Evolutionary conservation across 2,329 filamentous ascomycete species (phyloP).

Genomic region (Microdochium nivale): DNA sequence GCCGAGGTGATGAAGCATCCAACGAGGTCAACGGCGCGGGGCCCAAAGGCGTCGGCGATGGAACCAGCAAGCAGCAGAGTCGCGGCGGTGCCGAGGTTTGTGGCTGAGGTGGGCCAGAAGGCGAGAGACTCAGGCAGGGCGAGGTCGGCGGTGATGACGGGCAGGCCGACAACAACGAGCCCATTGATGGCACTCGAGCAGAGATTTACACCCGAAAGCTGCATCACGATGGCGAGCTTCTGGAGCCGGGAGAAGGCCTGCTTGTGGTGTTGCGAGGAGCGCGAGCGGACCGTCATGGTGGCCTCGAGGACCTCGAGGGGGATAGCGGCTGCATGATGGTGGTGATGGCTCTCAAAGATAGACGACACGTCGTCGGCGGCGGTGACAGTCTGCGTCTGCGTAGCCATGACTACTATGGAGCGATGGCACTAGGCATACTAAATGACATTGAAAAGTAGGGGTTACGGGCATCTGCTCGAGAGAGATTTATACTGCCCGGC

Average conservation of each 20-base stretch:
- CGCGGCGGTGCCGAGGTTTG: constrained; percentile 6
- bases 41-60: constrained; percentile 11
- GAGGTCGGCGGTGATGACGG: constrained; percentile 14
- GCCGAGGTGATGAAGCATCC: constrained; percentile 6
- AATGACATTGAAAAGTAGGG: no score
- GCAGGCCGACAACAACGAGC: constrained; percentile 9
- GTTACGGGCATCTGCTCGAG: no score
- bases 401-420: neutral
- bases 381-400: neutral
- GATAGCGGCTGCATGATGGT: neutral
- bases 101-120: constrained; percentile 9
- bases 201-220: constrained; percentile 4
- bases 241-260: neutral
- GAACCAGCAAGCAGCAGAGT: constrained; percentile 10
- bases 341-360: neutral
- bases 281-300: neutral
- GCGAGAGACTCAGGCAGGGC: constrained; percentile 1
- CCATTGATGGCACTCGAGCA: constrained; percentile 16
- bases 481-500: no score
- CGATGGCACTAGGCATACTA: no score
- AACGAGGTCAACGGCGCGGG: constrained; percentile 3
- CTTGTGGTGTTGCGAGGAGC: neutral
- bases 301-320: neutral
- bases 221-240: neutral
- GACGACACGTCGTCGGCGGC: neutral